Percentiles rank a stretch among this genome's conserved stretches.
phyloP scores from a whole-genome alignment of 805 yeast species.

The Suhomyces xylopsoci region DNA sequence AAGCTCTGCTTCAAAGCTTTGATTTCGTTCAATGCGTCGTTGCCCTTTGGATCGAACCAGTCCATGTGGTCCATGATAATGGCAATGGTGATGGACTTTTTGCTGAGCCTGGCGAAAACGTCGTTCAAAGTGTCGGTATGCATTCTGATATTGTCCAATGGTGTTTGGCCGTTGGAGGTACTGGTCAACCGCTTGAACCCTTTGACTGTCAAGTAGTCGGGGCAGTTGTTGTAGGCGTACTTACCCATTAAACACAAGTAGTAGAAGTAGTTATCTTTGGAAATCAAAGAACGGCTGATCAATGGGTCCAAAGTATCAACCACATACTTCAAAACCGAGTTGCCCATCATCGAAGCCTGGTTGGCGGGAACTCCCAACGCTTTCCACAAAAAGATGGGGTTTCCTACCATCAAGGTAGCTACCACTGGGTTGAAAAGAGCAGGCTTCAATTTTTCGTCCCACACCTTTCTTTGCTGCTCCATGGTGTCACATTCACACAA shows the following conservation, averaged over 20 bases:
- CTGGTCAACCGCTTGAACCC: slow-evolving; percentile 51
- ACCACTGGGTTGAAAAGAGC: slow-evolving; percentile 68
- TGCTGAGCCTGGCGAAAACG: slow-evolving; percentile 63
- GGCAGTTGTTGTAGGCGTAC: slow-evolving; percentile 65
- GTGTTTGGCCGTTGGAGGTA: slow-evolving; percentile 30
- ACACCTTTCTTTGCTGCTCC: slow-evolving; percentile 60
- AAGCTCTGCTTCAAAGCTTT: slow-evolving; percentile 60
- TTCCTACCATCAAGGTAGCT: slow-evolving; percentile 67
- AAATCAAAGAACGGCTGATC: slow-evolving; percentile 57
- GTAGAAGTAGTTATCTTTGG: slow-evolving; percentile 75
- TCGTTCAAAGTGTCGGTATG: slow-evolving; percentile 80
- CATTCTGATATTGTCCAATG: slow-evolving; percentile 67
- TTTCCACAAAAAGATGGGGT: slow-evolving; percentile 83
- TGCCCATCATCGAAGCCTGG: slow-evolving; percentile 78
- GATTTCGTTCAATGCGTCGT: slow-evolving; percentile 65
- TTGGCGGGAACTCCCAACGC: slow-evolving; percentile 87
- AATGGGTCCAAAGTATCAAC: slow-evolving; percentile 79
- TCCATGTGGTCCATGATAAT: slow-evolving; percentile 92
- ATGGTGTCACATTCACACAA: slow-evolving; percentile 57
- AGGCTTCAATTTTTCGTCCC: slow-evolving; percentile 64
- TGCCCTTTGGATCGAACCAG: slow-evolving; percentile 72
- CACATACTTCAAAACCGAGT: slow-evolving; percentile 66
- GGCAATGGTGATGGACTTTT: slow-evolving; percentile 67
- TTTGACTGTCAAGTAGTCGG: slow-evolving; percentile 63
- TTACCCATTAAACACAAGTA: slow-evolving; percentile 62